Evolutionary conservation across 345 rosid species (phyloP).

Genomic region (Populus ilicifolia): DNA sequence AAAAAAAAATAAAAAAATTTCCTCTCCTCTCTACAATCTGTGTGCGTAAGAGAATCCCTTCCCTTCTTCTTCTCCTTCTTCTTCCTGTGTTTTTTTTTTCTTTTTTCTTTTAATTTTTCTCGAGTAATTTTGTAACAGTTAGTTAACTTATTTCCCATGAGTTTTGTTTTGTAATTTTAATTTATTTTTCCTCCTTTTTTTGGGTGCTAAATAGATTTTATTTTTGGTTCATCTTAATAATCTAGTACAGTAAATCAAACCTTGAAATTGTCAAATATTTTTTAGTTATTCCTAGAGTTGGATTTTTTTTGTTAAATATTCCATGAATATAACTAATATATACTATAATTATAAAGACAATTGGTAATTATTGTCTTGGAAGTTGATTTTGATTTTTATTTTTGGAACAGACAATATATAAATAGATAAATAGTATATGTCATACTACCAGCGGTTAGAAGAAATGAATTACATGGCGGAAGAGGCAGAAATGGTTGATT

Average conservation of each 20-base stretch:
- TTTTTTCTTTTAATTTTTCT: background rate
- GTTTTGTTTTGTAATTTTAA: background rate
- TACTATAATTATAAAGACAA: background rate
- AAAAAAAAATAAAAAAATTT: no score
- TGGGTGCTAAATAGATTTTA: background rate
- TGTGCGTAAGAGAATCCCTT: background rate
- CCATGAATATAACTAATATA: background rate
- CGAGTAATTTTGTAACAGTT: background rate
- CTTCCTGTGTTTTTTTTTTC: background rate
- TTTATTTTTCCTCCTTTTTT: background rate
- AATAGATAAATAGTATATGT: background rate
- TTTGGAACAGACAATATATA: background rate
- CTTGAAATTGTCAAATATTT: background rate
- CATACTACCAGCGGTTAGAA: background rate
- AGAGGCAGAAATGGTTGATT: slow-evolving; percentile 12
- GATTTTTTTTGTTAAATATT: background rate
- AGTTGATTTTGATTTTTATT: background rate
- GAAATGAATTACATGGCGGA: slow-evolving; percentile 13
- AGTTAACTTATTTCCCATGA: background rate
- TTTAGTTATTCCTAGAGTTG: background rate
- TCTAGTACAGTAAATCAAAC: background rate
- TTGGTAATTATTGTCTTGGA: background rate
- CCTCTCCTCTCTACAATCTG: background rate
- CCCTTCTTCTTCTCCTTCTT: background rate
- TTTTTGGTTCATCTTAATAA: background rate